A percentile compares a stretch with the other conserved stretches of the same genome.
phyloP scores from a whole-genome alignment of 2,329 filamentous ascomycete genomes.

The Arthroderma sp. region DNA sequence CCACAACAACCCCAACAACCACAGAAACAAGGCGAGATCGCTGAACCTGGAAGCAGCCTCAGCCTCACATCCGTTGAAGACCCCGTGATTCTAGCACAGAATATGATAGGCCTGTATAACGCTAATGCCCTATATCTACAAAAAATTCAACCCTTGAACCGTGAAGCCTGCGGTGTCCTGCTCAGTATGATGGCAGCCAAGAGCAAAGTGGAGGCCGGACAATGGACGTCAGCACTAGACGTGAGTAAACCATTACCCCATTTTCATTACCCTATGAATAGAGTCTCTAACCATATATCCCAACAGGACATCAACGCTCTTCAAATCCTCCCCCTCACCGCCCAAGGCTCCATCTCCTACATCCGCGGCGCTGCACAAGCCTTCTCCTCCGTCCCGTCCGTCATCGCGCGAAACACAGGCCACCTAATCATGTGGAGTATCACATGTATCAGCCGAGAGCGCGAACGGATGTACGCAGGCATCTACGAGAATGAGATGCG shows the following conservation, averaged over 20 bases:
- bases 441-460: constrained; percentile 66
- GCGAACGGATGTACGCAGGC: constrained; percentile 54
- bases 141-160: constrained; percentile 45
- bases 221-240: constrained; percentile 51
- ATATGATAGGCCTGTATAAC: constrained; percentile 51
- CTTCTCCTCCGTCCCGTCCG: constrained; percentile 64
- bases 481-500: constrained; percentile 50
- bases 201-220: constrained; percentile 42
- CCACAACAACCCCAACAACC: constrained; percentile 22
- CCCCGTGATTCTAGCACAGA: constrained; percentile 48
- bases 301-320: constrained; percentile 57
- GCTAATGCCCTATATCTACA: constrained; percentile 47
- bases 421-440: constrained; percentile 92
- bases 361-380: constrained; percentile 71
- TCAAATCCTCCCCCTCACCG: constrained; percentile 66
- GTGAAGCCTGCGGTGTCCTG: constrained; percentile 46
- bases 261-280: not conserved
- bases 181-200: constrained; percentile 50
- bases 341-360: constrained; percentile 57
- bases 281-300: not conserved
- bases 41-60: constrained; percentile 31
- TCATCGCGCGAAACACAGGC: constrained; percentile 78
- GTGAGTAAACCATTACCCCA: constrained; percentile 35
- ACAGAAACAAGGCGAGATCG: constrained; percentile 33
- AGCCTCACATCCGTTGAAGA: constrained; percentile 57